phyloP scores from a whole-genome alignment of 1,284 basidiomycete species.

The Austroboletus novae-zelandiae region DNA sequence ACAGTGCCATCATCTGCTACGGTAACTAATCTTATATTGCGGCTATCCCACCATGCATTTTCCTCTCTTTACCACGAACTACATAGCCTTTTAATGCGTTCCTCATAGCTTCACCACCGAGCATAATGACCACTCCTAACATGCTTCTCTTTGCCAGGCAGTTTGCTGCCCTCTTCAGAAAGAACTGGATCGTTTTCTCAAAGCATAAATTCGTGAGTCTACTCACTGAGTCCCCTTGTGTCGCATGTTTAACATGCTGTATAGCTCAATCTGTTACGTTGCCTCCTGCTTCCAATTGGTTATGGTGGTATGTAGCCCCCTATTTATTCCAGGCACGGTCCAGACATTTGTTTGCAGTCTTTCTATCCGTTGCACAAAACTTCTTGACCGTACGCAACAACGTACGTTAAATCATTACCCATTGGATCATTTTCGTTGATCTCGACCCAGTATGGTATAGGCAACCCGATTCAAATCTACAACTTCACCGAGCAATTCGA shows the following conservation, averaged over 20 bases:
- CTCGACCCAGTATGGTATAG: constrained; percentile 59
- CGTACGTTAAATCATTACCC: constrained; percentile 14
- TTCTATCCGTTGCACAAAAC: constrained; percentile 61
- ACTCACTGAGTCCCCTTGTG: background rate
- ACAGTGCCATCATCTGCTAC: background rate
- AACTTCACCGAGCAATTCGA: constrained; percentile 51
- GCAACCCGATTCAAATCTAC: constrained; percentile 50
- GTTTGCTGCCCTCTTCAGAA: constrained; percentile 61
- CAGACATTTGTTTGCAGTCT: constrained; percentile 35
- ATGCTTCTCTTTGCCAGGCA: constrained; percentile 54
- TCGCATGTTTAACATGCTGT: constrained; percentile 12
- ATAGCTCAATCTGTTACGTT: constrained; percentile 64
- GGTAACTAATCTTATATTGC: background rate
- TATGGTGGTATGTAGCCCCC: constrained; percentile 43
- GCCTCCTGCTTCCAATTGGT: constrained; percentile 64
- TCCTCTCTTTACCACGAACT: background rate
- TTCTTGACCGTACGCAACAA: constrained; percentile 51
- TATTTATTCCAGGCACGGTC: background rate
- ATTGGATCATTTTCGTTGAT: constrained; percentile 6
- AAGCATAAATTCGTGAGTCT: constrained; percentile 61
- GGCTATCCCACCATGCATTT: no score
- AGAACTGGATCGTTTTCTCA: constrained; percentile 72
- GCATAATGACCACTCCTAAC: background rate
- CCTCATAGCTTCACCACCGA: background rate
- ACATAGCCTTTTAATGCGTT: background rate